Evolutionary conservation across 345 rosid genomes (phyloP).

Genomic region (Acer yangbiense): DNA sequence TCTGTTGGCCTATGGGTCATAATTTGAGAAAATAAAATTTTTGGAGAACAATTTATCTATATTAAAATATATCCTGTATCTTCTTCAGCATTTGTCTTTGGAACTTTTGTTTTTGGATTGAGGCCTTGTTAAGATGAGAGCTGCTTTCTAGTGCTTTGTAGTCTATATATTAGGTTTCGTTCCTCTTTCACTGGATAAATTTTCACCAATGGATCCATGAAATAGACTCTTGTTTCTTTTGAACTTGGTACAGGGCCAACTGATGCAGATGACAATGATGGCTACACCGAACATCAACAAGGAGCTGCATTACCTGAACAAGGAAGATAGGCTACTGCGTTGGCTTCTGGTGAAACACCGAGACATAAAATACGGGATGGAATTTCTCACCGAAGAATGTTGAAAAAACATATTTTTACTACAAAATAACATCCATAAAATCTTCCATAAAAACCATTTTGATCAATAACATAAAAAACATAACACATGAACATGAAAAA

Average conservation of each 20-base stretch:
- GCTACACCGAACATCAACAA: conserved; percentile 91
- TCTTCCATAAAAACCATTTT: no score
- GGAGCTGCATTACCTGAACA: conserved; percentile 90
- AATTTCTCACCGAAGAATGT: conserved; percentile 17
- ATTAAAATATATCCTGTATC: not conserved
- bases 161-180: not conserved
- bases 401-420: no score
- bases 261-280: conserved; percentile 91
- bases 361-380: conserved; percentile 43
- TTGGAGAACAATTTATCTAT: not conserved
- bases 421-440: no score
- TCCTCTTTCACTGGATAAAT: not conserved
- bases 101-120: not conserved
- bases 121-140: not conserved
- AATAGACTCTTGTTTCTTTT: not conserved
- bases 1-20: not conserved
- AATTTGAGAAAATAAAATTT: not conserved
- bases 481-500: no score
- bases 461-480: no score
- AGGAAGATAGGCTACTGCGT: conserved; percentile 86
- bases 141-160: not conserved
- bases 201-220: conserved; percentile 1
- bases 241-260: conserved; percentile 59
- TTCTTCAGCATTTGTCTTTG: not conserved
- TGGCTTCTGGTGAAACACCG: conserved; percentile 95